Evolutionary conservation across 108 stramenopile species (phyloP).

Genomic region (Skeletonema tropicum): DNA sequence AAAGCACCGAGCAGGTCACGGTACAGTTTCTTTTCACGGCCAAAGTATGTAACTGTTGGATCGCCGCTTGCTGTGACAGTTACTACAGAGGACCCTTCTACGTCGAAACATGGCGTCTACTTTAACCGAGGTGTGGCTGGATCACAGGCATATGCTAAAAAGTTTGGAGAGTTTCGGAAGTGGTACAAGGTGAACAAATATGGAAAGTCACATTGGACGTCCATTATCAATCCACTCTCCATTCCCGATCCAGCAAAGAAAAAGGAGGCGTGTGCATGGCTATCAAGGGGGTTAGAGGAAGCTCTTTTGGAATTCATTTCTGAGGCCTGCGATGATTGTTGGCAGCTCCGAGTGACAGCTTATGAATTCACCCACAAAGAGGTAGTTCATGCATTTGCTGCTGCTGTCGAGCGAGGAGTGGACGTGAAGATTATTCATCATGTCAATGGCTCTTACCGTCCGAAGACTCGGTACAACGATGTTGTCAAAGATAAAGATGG

Average conservation of each 20-base stretch:
- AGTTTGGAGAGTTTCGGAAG: conserved; percentile 38
- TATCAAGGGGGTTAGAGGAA: conserved; percentile 48
- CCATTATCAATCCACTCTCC: conserved; percentile 34
- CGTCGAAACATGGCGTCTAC: conserved; percentile 33
- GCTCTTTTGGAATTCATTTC: conserved; percentile 40
- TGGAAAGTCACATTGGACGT: conserved; percentile 16
- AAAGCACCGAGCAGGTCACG: neutral
- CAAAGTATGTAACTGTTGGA: conserved; percentile 25
- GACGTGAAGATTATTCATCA: no score
- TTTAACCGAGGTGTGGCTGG: conserved; percentile 49
- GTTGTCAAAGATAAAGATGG: no score
- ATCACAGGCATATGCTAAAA: conserved; percentile 35
- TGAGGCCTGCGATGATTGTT: no score
- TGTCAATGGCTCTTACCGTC: no score
- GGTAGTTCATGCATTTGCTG: no score
- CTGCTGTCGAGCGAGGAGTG: no score
- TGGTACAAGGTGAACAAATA: conserved; percentile 21
- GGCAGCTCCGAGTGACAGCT: no score
- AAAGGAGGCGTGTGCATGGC: conserved; percentile 40
- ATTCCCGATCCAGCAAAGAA: conserved; percentile 39
- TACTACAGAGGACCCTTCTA: conserved; percentile 35
- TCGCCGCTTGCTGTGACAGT: conserved; percentile 20
- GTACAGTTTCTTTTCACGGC: neutral
- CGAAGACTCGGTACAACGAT: no score
- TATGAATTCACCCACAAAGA: no score